Percentiles rank a stretch among this genome's conserved stretches.
Evolutionary conservation across 805 yeast species (phyloP).

Genomic region (Myxozyma geophila): DNA sequence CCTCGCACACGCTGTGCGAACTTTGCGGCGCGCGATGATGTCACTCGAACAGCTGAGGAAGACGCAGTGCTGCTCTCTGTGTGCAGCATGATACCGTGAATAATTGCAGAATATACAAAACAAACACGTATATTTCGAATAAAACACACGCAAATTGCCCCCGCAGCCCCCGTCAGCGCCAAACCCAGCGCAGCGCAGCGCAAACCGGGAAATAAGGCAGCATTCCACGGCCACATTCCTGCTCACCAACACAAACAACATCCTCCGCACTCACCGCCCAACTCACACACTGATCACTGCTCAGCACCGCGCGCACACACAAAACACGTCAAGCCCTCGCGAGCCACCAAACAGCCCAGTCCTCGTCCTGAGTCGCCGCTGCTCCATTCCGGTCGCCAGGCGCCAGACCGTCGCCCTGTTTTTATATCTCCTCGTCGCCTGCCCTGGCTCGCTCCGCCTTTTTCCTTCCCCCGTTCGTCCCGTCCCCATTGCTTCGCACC

Average conservation of each 20-base stretch:
- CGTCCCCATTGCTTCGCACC: neutral
- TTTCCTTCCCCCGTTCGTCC: neutral
- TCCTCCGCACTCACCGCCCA: neutral
- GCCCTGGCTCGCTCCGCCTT: neutral
- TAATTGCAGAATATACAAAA: too few species aligned
- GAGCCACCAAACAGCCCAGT: neutral
- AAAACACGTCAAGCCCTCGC: too few species aligned
- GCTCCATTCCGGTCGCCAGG: neutral
- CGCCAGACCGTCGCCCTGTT: neutral
- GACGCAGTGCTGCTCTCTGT: too few species aligned
- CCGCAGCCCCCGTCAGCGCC: neutral
- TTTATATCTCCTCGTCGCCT: neutral
- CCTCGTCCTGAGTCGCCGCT: neutral
- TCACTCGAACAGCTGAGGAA: neutral
- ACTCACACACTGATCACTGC: neutral
- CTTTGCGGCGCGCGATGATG: conserved; percentile 7
- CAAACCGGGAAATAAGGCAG: conserved; percentile 1
- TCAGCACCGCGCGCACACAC: neutral
- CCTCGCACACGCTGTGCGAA: conserved; percentile 1
- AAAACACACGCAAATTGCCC: neutral
- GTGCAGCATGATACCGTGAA: too few species aligned
- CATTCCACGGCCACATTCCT: conserved; percentile 21
- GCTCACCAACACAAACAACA: conserved; percentile 5
- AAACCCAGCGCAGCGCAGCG: neutral
- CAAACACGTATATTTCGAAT: neutral